These are phyloP conservation scores for Globisporangium radiosum DNA, from an alignment of 352 stramenopile genomes.

Conservation along the genomic window DNA sequence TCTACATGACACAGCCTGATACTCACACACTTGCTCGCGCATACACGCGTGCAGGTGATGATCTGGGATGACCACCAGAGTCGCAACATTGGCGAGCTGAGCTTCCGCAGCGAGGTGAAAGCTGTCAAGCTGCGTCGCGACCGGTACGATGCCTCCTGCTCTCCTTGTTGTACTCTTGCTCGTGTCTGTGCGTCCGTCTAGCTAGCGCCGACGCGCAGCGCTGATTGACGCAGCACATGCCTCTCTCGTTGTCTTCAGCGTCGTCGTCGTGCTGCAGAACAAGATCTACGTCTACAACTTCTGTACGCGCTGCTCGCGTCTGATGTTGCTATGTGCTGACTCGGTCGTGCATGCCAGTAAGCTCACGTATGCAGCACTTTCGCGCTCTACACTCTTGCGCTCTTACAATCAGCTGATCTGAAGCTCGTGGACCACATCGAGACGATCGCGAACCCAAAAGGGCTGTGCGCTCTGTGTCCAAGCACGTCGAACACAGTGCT, in stretches of 20 bases:
- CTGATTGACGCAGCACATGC: background rate
- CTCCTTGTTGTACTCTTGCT: background rate
- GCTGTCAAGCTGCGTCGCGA: slow-evolving; percentile 94
- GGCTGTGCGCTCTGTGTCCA: slow-evolving; percentile 91
- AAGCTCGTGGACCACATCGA: slow-evolving; percentile 97
- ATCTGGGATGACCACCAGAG: slow-evolving; percentile 99
- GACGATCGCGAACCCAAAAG: slow-evolving; percentile 97
- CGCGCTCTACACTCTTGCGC: no score
- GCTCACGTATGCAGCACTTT: no score
- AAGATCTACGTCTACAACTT: slow-evolving; percentile 99
- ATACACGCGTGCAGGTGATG: slow-evolving; percentile 80
- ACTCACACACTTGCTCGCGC: background rate
- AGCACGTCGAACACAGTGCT: slow-evolving; percentile 94
- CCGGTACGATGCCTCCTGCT: slow-evolving; percentile 28
- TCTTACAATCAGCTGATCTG: slow-evolving; percentile 76
- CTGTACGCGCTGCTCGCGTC: slow-evolving; percentile 26
- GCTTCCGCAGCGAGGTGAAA: slow-evolving; percentile 96
- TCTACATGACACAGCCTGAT: background rate
- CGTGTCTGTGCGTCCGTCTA: background rate
- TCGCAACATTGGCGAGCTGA: slow-evolving; percentile 96
- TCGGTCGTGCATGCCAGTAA: no score
- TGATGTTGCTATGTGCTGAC: background rate
- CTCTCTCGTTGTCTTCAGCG: slow-evolving; percentile 29
- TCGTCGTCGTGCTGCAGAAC: slow-evolving; percentile 96
- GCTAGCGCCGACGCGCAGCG: no score